A percentile compares a stretch with the other conserved stretches of the same genome.
These are phyloP conservation scores for Pichia sp. DNA, from an alignment of 1,139 yeast species.

Conservation along the genomic window DNA sequence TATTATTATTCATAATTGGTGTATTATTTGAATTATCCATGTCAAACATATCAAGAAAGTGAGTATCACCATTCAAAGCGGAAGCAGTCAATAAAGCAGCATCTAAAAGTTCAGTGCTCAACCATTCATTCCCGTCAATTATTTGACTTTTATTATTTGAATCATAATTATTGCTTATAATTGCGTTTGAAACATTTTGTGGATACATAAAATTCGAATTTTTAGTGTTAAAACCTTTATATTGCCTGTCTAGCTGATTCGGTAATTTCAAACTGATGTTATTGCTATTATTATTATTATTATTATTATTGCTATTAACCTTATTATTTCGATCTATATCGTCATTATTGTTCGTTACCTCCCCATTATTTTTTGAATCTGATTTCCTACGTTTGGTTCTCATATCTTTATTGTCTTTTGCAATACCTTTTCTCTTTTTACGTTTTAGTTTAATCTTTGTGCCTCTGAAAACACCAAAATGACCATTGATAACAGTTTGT, in stretches of 20 bases:
- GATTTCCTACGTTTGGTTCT: background rate
- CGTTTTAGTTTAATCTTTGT: conserved; percentile 10
- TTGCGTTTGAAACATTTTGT: conserved; percentile 9
- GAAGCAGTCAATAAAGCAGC: conserved; percentile 71
- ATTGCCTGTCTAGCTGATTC: background rate
- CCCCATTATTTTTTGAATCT: background rate
- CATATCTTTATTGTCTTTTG: background rate
- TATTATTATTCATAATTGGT: background rate
- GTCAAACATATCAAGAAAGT: conserved; percentile 46
- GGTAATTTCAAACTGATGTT: background rate
- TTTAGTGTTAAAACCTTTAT: conserved; percentile 1
- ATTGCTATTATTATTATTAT: background rate
- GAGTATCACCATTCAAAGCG: conserved; percentile 59
- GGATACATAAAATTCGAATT: conserved; percentile 11
- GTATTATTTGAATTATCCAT: conserved; percentile 7
- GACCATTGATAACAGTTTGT: conserved; percentile 60
- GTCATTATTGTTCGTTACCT: background rate
- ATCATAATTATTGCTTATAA: conserved; percentile 2
- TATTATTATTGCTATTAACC: background rate
- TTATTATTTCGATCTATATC: background rate
- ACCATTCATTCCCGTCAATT: conserved; percentile 44
- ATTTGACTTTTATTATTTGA: conserved; percentile 4
- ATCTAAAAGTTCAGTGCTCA: conserved; percentile 62
- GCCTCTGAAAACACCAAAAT: conserved; percentile 74
- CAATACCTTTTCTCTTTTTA: background rate